A percentile compares a stretch with the other conserved stretches of the same genome.
These are phyloP conservation scores for Datisca glomerata DNA, from an alignment of 306 rosid species.

Conservation along the genomic window DNA sequence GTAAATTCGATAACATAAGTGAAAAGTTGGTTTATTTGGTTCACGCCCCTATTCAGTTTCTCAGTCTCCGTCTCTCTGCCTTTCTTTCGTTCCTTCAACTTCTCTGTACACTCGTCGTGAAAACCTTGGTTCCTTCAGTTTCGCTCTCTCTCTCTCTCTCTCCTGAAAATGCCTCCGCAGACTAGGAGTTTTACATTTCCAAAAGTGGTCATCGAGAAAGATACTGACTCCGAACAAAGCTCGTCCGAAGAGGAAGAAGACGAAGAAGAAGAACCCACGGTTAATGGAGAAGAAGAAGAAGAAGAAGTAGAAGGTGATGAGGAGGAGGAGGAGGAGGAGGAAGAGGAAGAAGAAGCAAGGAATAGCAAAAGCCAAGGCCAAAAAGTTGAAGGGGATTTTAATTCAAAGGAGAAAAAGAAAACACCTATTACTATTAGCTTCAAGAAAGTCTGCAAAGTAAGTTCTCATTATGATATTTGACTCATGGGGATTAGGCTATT, in stretches of 20 bases:
- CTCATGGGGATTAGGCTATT: too few relatives aligned
- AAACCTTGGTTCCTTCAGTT: not conserved
- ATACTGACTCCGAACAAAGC: constrained; percentile 64
- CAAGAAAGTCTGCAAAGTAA: constrained; percentile 82
- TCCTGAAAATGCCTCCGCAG: constrained; percentile 41
- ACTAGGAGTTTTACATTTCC: constrained; percentile 57
- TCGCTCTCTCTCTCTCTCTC: not conserved
- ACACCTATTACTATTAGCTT: constrained; percentile 45
- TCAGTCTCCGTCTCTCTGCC: not conserved
- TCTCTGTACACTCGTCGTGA: too few relatives aligned
- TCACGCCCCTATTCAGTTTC: not conserved
- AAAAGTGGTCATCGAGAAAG: constrained; percentile 52
- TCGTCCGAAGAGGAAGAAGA: constrained; percentile 55
- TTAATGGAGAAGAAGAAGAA: constrained; percentile 10
- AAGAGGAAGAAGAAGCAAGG: constrained; percentile 13
- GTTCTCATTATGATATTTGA: constrained; percentile 1
- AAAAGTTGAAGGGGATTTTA: constrained; percentile 26
- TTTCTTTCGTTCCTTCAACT: constrained; percentile 10
- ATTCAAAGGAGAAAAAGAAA: constrained; percentile 43
- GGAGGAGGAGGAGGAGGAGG: constrained; percentile 11
- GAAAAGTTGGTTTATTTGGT: constrained; percentile 10
- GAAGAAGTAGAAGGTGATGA: constrained; percentile 13
- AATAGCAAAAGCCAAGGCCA: constrained; percentile 14
- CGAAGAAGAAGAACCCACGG: constrained; percentile 12
- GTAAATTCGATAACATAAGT: too few relatives aligned